Evolutionary conservation across 2,329 filamentous ascomycete genomes (phyloP), one percentile per base, ranked within the genome.

Genomic region (Calycina herbarum): DNA sequence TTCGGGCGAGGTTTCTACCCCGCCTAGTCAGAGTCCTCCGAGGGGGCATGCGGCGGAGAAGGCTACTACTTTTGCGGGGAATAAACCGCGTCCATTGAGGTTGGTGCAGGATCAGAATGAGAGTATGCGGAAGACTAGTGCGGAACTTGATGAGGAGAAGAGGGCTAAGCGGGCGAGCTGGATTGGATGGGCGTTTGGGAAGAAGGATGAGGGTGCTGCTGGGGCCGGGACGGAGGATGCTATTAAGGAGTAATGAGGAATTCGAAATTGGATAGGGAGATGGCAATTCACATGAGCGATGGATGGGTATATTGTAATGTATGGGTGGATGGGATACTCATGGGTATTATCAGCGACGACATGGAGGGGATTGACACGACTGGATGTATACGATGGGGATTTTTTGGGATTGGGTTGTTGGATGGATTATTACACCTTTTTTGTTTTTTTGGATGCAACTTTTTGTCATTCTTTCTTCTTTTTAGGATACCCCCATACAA

Each of bases 51-150:
- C 67, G 40, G 24, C 20, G 3, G 74, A 88, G 73, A 85, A 86
- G 76, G 80, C 81, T 66, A 86, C 83, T 45, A 86, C 84, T 1
- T 86, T 86, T 64, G 85, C 85, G 3, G 87, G 87, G 57, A 89
- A 89, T 74, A 95, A 95, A 78, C 88, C 96, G 66, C 86, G 94
- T 42, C 94, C 94, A 6, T 81, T 99, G 70, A 85, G 94, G 17
- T 83, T 99, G 35, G 93, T 98, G 58, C 91, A 95, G 78, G 92
- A 96, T 79, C 89, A 89, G 70, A 77, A 79, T 27, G 85, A 86
- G 2, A 70, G 64, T 38, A 62, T 62, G 40, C 63, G 69, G 57
- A 63, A 62, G 56, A 64, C 61, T 27, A 79, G 78, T 62, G 80
- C 79, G 64, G 76, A 70, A 38, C 67, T 70, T 45, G 78, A 81